A percentile compares a stretch with the other conserved stretches of the same genome.
These are phyloP conservation scores for Dioscorea cayenensis DNA, from an alignment of 116 monocot genomes.

Conservation along the genomic window DNA sequence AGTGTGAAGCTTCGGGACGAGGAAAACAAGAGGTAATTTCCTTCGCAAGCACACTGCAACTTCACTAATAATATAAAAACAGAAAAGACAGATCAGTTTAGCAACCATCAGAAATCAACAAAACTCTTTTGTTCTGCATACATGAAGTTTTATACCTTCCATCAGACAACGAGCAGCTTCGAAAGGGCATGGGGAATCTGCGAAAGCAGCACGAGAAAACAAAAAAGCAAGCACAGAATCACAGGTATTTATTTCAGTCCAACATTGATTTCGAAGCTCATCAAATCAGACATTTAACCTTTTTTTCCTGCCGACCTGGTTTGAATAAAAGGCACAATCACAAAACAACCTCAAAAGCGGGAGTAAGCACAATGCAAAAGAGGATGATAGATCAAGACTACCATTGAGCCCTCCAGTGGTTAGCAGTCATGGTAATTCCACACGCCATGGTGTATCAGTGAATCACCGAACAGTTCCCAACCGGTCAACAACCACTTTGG, in stretches of 20 bases:
- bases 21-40: constrained; percentile 31
- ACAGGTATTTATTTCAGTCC: neutral
- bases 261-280: too few relatives aligned
- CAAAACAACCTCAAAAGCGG: constrained; percentile 36
- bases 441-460: neutral
- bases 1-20: constrained; percentile 35
- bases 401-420: constrained; percentile 20
- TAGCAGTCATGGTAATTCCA: constrained; percentile 1
- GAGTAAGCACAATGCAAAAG: constrained; percentile 28
- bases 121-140: too few relatives aligned
- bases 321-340: constrained; percentile 16
- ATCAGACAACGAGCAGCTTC: neutral
- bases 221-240: too few relatives aligned
- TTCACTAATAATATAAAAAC: neutral
- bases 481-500: constrained; percentile 26
- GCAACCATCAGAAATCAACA: too few relatives aligned
- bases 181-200: too few relatives aligned
- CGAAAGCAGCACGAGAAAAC: too few relatives aligned
- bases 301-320: neutral
- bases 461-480: constrained; percentile 13
- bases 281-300: too few relatives aligned
- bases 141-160: neutral
- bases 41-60: neutral
- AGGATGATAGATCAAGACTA: constrained; percentile 25
- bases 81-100: too few relatives aligned